Conservation (phyloP, 2,329 filamentous ascomycete species). For the Aaosphaeria arxii region DNA sequence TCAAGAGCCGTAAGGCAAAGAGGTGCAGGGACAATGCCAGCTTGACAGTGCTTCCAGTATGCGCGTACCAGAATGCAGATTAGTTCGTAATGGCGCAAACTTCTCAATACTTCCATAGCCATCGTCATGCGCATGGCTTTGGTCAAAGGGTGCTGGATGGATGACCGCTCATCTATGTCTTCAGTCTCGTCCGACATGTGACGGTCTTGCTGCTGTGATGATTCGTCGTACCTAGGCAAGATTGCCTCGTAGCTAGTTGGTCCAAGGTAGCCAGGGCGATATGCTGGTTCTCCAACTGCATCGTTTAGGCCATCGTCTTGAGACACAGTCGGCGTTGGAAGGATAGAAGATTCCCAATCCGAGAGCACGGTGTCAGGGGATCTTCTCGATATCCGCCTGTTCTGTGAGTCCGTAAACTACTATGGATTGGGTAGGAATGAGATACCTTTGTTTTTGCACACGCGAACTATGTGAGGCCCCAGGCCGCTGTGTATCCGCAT, state of each 20-base stretch:
- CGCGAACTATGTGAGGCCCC: neutral
- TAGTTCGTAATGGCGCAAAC: conserved; percentile 21
- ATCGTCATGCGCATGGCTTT: conserved; percentile 30
- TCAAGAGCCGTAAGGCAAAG: conserved; percentile 34
- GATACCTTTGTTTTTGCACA: neutral
- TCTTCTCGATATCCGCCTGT: no score
- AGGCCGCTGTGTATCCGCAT: neutral
- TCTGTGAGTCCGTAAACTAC: no score
- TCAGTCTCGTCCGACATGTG: conserved; percentile 23
- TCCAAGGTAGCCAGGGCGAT: conserved; percentile 27
- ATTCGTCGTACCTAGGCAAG: conserved; percentile 24
- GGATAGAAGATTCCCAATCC: no score
- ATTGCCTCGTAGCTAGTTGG: conserved; percentile 31
- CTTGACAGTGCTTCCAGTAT: conserved; percentile 25
- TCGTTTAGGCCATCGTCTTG: neutral
- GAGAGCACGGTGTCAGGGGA: no score
- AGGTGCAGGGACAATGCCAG: conserved; percentile 34
- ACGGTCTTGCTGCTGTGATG: conserved; percentile 11
- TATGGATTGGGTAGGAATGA: no score
- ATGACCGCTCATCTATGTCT: conserved; percentile 22
- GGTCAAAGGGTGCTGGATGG: conserved; percentile 26
- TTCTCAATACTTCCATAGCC: conserved; percentile 22
- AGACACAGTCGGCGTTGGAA: neutral
- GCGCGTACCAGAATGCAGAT: conserved; percentile 22
- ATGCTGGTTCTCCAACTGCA: neutral